Percentiles rank a stretch among this genome's conserved stretches.
Conservation (phyloP, 2,329 filamentous ascomycete species). For the Coniochaeta sp. region DNA sequence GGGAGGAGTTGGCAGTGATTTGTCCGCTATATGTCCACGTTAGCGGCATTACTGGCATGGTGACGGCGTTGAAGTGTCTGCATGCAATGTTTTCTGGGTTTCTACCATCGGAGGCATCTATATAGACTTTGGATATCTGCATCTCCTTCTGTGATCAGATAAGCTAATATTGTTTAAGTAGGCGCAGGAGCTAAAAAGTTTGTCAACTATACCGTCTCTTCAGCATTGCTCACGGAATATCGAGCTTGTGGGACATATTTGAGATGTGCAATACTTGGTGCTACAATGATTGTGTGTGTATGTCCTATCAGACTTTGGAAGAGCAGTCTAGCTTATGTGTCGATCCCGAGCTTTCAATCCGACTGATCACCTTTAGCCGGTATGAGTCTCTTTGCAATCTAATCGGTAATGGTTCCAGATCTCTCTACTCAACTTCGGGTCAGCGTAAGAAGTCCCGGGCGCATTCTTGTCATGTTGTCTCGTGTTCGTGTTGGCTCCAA, state of each 20-base stretch:
- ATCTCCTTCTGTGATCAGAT: not conserved
- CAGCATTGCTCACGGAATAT: not conserved
- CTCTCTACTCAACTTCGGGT: not conserved
- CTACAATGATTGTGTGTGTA: too few species aligned
- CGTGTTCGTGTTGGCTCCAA: too few species aligned
- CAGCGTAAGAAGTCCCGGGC: too few species aligned
- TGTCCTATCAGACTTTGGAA: too few species aligned
- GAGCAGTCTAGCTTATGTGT: too few species aligned
- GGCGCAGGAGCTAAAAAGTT: not conserved
- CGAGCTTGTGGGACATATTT: too few species aligned
- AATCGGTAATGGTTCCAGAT: not conserved
- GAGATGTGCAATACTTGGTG: too few species aligned
- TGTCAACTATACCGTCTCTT: not conserved
- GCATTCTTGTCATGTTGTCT: too few species aligned
- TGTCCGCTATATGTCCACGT: not conserved
- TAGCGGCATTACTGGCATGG: not conserved
- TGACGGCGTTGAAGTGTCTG: not conserved
- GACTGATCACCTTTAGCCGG: not conserved
- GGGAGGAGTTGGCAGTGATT: slow-evolving; percentile 21
- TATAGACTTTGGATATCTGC: not conserved
- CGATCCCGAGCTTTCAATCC: not conserved
- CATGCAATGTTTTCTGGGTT: not conserved
- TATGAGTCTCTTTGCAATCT: not conserved
- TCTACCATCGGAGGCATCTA: not conserved
- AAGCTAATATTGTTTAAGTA: not conserved